Base-by-base conservation (phyloP, 73 alveolate genomes). In the Symbiodinium pilosum region DNA sequence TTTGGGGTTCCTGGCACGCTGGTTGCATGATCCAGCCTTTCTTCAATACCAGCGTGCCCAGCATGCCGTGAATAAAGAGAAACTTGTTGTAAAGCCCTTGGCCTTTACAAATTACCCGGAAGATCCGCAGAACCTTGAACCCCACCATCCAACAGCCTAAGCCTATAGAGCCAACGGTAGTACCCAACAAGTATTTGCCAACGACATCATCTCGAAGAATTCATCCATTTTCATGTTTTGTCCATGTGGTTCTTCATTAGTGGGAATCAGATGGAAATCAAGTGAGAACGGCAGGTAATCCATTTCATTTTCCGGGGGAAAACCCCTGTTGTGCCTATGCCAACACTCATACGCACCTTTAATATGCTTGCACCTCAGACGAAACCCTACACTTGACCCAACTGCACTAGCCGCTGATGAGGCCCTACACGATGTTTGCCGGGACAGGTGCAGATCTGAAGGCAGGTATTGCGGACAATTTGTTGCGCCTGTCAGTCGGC, bases 351-450 rank as follows among this genome's bases (percentile, higher is more conserved):
- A 16, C 24, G 16, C 64, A 47, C 24, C 64, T 47, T 11, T 47
- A 16, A 47, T n/a, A n/a, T n/a, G n/a, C 64, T 47, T 7, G 7
- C 64, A 47, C 24, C 64, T 11, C 7, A 16, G 24, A 11, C 16
- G 16, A 47, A 47, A 16, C 64, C 16, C 64, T 47, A 16, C 64
- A 47, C 16, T 7, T 11, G 64, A 7, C 16, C 64, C 64, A 47
- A 16, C 64, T n/a, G n/a, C 64, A 7, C 24, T 47, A 7, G 16
- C 64, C 7, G 64, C 64, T 16, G 24, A 47, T 81, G 40, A 83
- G 91, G 91, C 91, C 91, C 38, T 83, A 83, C 68, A 83, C 91
- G 41, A 83, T 83, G 91, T 83, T 83, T 42, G 91, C 68, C 68
- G 91, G 47, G 68, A 39, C 68, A n/a, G 91, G 68, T 16, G 91